Conservation (phyloP, 2,329 filamentous ascomycete genomes). For the Microcera coccophila region DNA sequence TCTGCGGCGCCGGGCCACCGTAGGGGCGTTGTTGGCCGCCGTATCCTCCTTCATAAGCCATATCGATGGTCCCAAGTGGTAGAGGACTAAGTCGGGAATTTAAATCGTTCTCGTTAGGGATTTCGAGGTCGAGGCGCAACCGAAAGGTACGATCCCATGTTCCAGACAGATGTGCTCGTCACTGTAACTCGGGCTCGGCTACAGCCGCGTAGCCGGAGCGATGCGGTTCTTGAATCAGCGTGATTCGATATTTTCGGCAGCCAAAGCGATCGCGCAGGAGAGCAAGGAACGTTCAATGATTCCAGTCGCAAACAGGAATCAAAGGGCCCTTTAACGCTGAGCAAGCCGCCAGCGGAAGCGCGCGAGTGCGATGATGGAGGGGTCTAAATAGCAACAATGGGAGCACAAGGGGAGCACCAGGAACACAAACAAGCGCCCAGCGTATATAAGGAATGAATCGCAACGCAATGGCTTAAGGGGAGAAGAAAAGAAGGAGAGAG, state of each 20-base stretch:
- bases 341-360: conserved; percentile 1
- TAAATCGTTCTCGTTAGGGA: not conserved
- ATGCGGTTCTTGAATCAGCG: conserved; percentile 13
- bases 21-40: conserved; percentile 47
- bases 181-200: conserved; percentile 12
- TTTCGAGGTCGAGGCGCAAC: conserved; percentile 4
- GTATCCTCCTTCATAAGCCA: conserved; percentile 50
- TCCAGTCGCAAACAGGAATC: not conserved
- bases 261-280: conserved; percentile 13
- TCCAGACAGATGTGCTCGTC: not conserved
- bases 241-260: conserved; percentile 18
- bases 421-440: not conserved
- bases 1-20: conserved; percentile 42
- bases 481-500: not conserved
- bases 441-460: not conserved
- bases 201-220: conserved; percentile 25
- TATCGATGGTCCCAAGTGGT: conserved; percentile 28
- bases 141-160: conserved; percentile 2
- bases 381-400: too few relatives aligned
- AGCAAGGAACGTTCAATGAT: conserved; percentile 11
- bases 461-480: too few relatives aligned
- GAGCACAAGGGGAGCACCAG: not conserved
- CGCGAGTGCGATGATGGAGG: not conserved
- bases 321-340: not conserved
- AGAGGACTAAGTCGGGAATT: not conserved